Evolutionary conservation across 2,329 filamentous ascomycete species (phyloP).

Genomic region (Geosmithia flava): DNA sequence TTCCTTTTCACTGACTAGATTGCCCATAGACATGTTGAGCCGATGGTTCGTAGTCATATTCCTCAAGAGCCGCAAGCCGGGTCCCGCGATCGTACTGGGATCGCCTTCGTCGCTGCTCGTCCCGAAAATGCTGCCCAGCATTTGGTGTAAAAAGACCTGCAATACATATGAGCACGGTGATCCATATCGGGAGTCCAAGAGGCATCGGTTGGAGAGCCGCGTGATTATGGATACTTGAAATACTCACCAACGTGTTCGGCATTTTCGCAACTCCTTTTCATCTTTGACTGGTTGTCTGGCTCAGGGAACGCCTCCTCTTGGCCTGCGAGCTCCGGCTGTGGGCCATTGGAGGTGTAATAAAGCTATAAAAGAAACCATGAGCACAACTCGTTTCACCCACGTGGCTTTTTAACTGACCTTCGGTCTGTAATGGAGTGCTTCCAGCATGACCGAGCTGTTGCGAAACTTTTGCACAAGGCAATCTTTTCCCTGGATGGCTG

Average conservation of each 20-base stretch:
- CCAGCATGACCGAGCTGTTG: constrained; percentile 92
- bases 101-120: constrained; percentile 63
- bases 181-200: neutral
- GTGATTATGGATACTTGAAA: neutral
- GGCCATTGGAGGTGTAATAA: constrained; percentile 37
- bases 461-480: constrained; percentile 90
- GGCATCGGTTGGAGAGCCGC: neutral
- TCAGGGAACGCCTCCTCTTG: constrained; percentile 63
- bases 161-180: neutral
- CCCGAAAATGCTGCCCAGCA: constrained; percentile 57
- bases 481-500: constrained; percentile 84
- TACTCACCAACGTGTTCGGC: constrained; percentile 67
- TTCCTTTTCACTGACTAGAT: neutral
- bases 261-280: constrained; percentile 78
- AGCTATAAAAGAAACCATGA: constrained; percentile 22
- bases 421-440: constrained; percentile 68
- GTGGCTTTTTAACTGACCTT: constrained; percentile 43
- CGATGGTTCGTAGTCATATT: constrained; percentile 38
- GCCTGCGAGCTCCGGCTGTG: constrained; percentile 43
- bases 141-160: constrained; percentile 70
- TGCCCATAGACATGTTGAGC: constrained; percentile 16
- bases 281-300: constrained; percentile 77
- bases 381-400: neutral
- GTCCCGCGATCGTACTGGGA: constrained; percentile 78
- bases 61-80: constrained; percentile 54